Evolutionary conservation across 768 basidiomycete genomes (phyloP).

Genomic region (Holtermannia corniformis): DNA sequence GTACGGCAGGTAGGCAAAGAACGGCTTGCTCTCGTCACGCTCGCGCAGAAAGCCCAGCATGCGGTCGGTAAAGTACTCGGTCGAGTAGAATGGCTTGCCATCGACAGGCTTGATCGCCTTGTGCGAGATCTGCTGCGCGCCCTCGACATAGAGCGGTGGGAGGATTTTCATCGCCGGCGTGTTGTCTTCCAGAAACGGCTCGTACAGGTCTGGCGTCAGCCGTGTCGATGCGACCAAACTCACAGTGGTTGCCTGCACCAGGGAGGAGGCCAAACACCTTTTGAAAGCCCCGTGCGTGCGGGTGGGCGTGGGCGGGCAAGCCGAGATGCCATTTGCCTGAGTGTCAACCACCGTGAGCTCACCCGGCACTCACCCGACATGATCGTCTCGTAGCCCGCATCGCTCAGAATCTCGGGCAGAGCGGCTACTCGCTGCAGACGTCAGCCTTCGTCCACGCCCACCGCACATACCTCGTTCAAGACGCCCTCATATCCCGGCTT

Average conservation of each 20-base stretch:
- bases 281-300: constrained; percentile 21
- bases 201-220: constrained; percentile 14
- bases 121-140: constrained; percentile 18
- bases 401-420: constrained; percentile 30
- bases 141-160: constrained; percentile 23
- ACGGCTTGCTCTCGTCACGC: constrained; percentile 22
- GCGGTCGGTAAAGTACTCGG: constrained; percentile 19
- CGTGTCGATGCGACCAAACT: neutral
- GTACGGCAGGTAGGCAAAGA: constrained; percentile 36
- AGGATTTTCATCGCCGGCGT: constrained; percentile 26
- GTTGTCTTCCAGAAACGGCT: constrained; percentile 18
- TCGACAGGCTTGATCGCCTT: constrained; percentile 15
- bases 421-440: constrained; percentile 18
- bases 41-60: constrained; percentile 15
- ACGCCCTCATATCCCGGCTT: constrained; percentile 23
- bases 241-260: constrained; percentile 29
- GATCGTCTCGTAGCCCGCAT: constrained; percentile 30
- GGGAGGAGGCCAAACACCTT: constrained; percentile 28
- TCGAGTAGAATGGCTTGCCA: constrained; percentile 22
- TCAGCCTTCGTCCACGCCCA: neutral
- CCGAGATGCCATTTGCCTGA: constrained; percentile 40
- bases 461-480: constrained; percentile 22
- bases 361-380: constrained; percentile 9
- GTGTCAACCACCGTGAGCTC: constrained; percentile 5
- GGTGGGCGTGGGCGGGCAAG: constrained; percentile 22